phyloP scores from a whole-genome alignment of 208 protist species.

The Polymyxa betae region DNA sequence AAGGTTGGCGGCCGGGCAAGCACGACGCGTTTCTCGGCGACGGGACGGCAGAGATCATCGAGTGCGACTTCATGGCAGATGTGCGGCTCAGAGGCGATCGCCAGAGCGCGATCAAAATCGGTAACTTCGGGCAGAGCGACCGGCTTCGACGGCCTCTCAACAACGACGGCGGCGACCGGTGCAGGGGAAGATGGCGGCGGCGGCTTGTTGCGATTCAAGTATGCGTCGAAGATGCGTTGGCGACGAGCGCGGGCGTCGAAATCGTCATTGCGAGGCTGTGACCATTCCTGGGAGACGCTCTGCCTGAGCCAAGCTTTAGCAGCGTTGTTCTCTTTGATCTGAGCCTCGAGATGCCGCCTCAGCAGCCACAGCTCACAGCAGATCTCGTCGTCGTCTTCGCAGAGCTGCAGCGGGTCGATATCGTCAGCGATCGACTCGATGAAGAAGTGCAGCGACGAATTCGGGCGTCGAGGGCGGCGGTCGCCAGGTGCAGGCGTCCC shows the following conservation, averaged over 20 bases:
- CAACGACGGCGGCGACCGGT: not conserved
- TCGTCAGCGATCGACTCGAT: not conserved
- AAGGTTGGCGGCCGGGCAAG: not conserved
- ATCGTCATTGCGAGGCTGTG: too few species aligned
- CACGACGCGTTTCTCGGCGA: not conserved
- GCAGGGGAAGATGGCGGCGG: not conserved
- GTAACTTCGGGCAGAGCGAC: not conserved
- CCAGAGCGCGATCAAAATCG: not conserved
- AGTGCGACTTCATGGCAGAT: not conserved
- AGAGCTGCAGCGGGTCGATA: not conserved
- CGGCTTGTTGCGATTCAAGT: not conserved
- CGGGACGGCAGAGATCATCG: not conserved
- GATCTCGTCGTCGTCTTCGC: not conserved
- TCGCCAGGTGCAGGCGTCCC: not conserved
- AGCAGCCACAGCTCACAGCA: conserved; percentile 7
- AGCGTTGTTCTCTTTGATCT: not conserved
- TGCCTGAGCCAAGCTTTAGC: not conserved
- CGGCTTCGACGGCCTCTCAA: not conserved
- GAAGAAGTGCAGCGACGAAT: not conserved
- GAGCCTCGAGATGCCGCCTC: not conserved
- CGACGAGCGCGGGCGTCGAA: not conserved
- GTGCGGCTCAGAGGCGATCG: not conserved
- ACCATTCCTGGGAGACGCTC: not conserved
- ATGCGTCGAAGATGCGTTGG: not conserved
- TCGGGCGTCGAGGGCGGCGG: not conserved